A percentile compares a stretch with the other conserved stretches of the same genome.
phyloP scores from a whole-genome alignment of 2,329 filamentous ascomycete species.

The Sarocladium oryzae region DNA sequence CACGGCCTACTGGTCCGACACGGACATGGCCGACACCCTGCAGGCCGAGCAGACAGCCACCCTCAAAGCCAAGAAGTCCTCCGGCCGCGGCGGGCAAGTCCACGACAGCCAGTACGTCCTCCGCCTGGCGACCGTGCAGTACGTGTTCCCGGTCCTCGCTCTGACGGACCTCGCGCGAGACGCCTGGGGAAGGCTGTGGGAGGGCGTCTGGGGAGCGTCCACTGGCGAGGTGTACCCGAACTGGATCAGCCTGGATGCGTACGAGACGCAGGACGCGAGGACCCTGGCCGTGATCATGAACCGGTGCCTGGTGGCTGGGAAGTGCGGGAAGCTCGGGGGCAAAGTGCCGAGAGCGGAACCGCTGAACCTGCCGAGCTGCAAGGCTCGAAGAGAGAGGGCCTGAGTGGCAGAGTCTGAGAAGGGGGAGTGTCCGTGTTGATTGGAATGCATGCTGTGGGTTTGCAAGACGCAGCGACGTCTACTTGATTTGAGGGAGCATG shows the following conservation, averaged over 20 bases:
- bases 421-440: neutral
- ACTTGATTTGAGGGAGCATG: no score
- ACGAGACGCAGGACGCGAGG: slow-evolving; percentile 20
- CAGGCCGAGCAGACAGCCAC: slow-evolving; percentile 15
- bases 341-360: slow-evolving; percentile 10
- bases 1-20: slow-evolving; percentile 19
- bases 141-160: neutral
- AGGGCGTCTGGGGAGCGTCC: slow-evolving; percentile 18
- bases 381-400: slow-evolving; percentile 4
- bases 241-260: slow-evolving; percentile 24
- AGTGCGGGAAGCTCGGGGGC: slow-evolving; percentile 19
- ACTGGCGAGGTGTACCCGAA: slow-evolving; percentile 23
- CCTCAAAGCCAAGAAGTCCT: slow-evolving; percentile 7
- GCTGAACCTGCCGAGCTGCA: neutral
- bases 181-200: slow-evolving; percentile 18
- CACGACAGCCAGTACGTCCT: slow-evolving; percentile 22
- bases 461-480: no score
- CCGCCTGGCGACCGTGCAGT: slow-evolving; percentile 14
- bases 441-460: no score
- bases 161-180: slow-evolving; percentile 13
- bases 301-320: slow-evolving; percentile 21
- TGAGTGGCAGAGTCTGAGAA: neutral
- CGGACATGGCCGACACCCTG: slow-evolving; percentile 11
- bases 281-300: slow-evolving; percentile 23
- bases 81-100: slow-evolving; percentile 12